Evolutionary conservation across 495 filamentous ascomycete species (phyloP).

Genomic region (Neurospora hispaniola): DNA sequence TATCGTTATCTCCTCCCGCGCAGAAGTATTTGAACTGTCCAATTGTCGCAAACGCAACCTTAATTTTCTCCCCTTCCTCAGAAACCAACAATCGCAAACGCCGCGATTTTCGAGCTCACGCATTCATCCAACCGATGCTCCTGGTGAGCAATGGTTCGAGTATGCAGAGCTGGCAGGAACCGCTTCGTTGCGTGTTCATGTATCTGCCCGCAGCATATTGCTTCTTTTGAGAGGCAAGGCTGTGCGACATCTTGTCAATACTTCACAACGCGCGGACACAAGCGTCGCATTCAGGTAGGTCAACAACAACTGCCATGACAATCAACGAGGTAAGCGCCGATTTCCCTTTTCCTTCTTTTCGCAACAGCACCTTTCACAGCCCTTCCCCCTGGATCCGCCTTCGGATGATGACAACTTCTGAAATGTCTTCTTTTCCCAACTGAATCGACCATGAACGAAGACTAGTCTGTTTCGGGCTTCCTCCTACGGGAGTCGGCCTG

Average conservation of each 20-base stretch:
- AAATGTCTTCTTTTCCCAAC: constrained; percentile 86
- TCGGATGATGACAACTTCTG: constrained; percentile 71
- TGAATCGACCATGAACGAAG: constrained; percentile 91
- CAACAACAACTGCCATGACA: neutral
- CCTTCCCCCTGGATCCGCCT: constrained; percentile 7
- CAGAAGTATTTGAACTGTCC: constrained; percentile 5
- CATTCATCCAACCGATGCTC: neutral
- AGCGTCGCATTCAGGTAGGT: constrained; percentile 1
- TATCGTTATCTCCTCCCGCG: constrained; percentile 6
- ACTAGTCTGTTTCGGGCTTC: constrained; percentile 54
- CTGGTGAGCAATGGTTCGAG: neutral
- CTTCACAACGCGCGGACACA: neutral
- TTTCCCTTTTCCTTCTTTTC: constrained; percentile 2
- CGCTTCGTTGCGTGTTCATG: neutral
- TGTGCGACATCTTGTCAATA: neutral
- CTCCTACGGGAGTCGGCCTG: constrained; percentile 59
- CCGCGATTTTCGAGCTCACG: neutral
- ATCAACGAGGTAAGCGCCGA: constrained; percentile 13
- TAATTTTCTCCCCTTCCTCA: constrained; percentile 1
- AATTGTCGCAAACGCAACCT: neutral
- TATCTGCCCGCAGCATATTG: neutral
- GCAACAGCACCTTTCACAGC: neutral
- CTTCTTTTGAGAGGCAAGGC: neutral
- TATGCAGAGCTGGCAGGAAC: neutral
- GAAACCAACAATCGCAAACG: neutral